Evolutionary conservation across 139 green algal genomes (phyloP).

Genomic region (Chlamydomonas asymmetrica): DNA sequence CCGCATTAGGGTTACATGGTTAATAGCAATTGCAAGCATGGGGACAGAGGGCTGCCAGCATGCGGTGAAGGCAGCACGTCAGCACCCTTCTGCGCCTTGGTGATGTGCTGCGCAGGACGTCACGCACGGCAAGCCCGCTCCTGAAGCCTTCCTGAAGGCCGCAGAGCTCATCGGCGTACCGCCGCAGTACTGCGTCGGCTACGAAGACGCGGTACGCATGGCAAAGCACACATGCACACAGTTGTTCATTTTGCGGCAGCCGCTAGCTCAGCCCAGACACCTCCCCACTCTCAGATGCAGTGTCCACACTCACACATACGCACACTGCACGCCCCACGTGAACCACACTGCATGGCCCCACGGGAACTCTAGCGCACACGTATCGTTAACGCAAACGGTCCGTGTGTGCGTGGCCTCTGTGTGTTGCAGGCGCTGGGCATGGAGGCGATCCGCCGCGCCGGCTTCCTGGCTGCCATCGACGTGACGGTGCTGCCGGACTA

Average conservation of each 20-base stretch:
- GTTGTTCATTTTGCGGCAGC: not conserved
- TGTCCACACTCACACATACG: not conserved
- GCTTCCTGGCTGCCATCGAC: constrained; percentile 47
- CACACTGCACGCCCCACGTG: constrained; percentile 1
- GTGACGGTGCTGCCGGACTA: constrained; percentile 41
- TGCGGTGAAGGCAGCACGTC: too few species aligned
- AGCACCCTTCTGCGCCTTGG: too few species aligned
- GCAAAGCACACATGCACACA: not conserved
- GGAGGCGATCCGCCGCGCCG: constrained; percentile 36
- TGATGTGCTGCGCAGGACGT: constrained; percentile 47
- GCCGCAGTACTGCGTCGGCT: constrained; percentile 46
- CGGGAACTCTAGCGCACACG: not conserved
- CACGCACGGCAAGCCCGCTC: constrained; percentile 49
- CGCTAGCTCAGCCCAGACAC: not conserved
- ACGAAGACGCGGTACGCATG: constrained; percentile 36
- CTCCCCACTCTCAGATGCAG: not conserved
- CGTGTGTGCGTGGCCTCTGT: not conserved
- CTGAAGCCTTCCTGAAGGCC: constrained; percentile 49
- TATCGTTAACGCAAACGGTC: not conserved
- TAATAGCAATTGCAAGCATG: too few species aligned
- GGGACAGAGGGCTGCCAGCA: too few species aligned
- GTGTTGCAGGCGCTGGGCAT: constrained; percentile 33
- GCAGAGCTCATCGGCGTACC: constrained; percentile 42
- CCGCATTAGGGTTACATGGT: too few species aligned
- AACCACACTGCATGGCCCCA: constrained; percentile 7